Percentiles rank a stretch among this genome's conserved stretches.
Conservation (phyloP, 805 yeast species). For the Sugiyamaella mastotermitis region DNA sequence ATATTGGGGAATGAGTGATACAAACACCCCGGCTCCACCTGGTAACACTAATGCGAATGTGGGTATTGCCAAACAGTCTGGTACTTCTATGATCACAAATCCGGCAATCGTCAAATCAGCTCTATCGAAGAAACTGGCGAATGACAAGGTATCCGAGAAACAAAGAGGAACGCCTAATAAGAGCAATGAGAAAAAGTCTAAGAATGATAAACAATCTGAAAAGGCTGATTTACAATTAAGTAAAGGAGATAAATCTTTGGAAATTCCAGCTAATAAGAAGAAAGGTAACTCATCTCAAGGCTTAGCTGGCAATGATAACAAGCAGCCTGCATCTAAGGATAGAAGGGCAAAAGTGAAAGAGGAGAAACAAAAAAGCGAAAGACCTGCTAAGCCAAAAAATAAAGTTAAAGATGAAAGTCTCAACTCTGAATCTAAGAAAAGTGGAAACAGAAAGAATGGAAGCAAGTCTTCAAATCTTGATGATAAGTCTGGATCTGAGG, state of each 20-base stretch:
- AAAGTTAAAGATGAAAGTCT: conserved; percentile 1
- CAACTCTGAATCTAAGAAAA: conserved; percentile 1
- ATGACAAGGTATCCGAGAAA: conserved; percentile 2
- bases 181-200: background rate
- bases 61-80: too few species aligned
- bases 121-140: conserved; percentile 13
- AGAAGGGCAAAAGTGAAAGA: background rate
- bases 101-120: conserved; percentile 23
- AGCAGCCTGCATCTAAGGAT: background rate
- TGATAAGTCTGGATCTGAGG: conserved; percentile 10
- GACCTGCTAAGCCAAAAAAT: background rate
- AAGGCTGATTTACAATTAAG: background rate
- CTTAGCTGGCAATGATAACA: background rate
- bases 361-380: background rate
- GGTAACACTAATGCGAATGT: background rate
- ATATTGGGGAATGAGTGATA: background rate
- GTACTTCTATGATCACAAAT: conserved; percentile 18
- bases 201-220: background rate
- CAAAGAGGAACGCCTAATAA: background rate
- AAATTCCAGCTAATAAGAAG: background rate
- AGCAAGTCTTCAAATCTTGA: conserved; percentile 1
- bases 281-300: background rate
- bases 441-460: background rate
- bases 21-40: background rate
- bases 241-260: background rate